Evolutionary conservation across 164 flowering plant genomes (phyloP).

Genomic region (Vitis rotundifolia): DNA sequence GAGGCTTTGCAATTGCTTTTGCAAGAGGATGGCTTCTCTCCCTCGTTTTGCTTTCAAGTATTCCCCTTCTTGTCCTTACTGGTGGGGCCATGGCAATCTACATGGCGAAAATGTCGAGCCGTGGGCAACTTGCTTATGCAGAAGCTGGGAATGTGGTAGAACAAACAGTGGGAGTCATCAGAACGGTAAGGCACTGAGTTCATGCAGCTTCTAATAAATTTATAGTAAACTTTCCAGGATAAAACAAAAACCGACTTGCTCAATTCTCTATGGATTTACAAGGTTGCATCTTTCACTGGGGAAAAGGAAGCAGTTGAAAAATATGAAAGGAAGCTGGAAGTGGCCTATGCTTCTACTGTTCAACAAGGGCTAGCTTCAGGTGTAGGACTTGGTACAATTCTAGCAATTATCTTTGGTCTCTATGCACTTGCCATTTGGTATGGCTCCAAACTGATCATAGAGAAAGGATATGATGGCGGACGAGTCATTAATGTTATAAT

Average conservation of each 20-base stretch:
- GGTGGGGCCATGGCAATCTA: slow-evolving; percentile 36
- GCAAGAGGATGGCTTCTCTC: slow-evolving; percentile 53
- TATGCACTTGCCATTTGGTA: slow-evolving; percentile 75
- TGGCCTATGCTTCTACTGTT: slow-evolving; percentile 36
- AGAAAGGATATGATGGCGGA: slow-evolving; percentile 68
- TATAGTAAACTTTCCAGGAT: too few relatives aligned
- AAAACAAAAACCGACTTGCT: background rate
- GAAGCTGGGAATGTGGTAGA: slow-evolving; percentile 59
- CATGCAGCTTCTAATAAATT: too few relatives aligned
- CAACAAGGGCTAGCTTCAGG: slow-evolving; percentile 68
- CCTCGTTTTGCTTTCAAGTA: slow-evolving; percentile 29
- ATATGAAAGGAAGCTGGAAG: slow-evolving; percentile 42
- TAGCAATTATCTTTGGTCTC: slow-evolving; percentile 32
- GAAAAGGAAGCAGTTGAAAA: slow-evolving; percentile 59
- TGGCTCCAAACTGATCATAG: slow-evolving; percentile 52
- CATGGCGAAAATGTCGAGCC: slow-evolving; percentile 43
- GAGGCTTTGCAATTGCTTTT: slow-evolving; percentile 51
- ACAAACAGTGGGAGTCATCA: slow-evolving; percentile 52
- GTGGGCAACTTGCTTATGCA: slow-evolving; percentile 53
- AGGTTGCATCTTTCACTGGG: slow-evolving; percentile 79
- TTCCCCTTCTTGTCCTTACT: slow-evolving; percentile 40
- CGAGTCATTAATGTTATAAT: slow-evolving; percentile 57
- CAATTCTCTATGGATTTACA: background rate
- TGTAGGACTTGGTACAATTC: slow-evolving; percentile 44
- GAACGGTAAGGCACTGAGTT: slow-evolving; percentile 36